A percentile compares a stretch with the other conserved stretches of the same genome.
Conservation (phyloP, 2,329 filamentous ascomycete genomes). For the Didymella pinodella region DNA sequence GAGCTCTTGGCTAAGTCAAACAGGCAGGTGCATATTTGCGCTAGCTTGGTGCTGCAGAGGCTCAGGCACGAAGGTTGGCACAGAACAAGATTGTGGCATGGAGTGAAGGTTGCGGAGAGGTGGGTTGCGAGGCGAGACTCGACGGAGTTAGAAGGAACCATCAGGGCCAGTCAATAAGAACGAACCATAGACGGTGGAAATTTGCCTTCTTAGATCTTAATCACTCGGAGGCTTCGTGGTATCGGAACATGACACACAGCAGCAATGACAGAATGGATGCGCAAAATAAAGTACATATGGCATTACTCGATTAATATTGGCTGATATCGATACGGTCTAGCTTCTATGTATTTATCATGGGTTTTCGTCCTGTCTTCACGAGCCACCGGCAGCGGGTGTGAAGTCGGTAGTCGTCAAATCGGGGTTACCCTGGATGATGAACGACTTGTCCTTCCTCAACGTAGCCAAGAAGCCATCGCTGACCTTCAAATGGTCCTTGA, state of each 20-base stretch:
- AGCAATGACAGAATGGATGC: background rate
- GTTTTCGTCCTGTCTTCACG: background rate
- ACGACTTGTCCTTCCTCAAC: slow-evolving; percentile 51
- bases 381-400: slow-evolving; percentile 14
- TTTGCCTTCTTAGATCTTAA: background rate
- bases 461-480: slow-evolving; percentile 37
- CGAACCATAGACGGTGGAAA: no score
- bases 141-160: background rate
- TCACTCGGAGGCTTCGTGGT: background rate
- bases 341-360: background rate
- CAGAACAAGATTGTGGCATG: slow-evolving; percentile 30
- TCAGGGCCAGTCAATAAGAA: background rate
- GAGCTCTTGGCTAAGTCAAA: slow-evolving; percentile 19
- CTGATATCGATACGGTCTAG: background rate
- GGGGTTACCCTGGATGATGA: slow-evolving; percentile 50
- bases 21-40: slow-evolving; percentile 28
- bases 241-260: background rate
- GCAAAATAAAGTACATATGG: background rate
- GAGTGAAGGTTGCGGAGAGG: slow-evolving; percentile 27
- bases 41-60: slow-evolving; percentile 29
- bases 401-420: slow-evolving; percentile 52
- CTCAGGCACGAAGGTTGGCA: slow-evolving; percentile 26
- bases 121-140: slow-evolving; percentile 22
- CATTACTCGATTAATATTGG: background rate
- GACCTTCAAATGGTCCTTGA: slow-evolving; percentile 45